Base-by-base conservation (phyloP, 768 basidiomycete species). In the Boletus reticulatus region DNA sequence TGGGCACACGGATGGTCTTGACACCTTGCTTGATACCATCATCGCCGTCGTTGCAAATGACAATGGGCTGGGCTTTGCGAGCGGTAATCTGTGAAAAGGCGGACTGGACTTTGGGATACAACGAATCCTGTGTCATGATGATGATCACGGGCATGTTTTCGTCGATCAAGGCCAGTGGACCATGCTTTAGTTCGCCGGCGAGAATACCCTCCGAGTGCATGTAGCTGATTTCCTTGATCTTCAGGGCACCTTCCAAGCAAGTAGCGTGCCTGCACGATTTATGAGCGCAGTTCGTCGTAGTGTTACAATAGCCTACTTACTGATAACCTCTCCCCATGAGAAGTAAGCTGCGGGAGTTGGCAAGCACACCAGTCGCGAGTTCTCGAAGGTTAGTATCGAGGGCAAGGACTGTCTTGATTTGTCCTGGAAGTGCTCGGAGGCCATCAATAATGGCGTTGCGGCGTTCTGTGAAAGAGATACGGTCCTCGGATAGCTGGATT, bases 201-300 rank as follows among this genome's bases (percentile, higher is more conserved):
- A 99, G 85, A 71, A 98, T 98, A 69, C 90, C 89, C 80, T 68
- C 65, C 16, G 67, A 67, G 48, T 71, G 72, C 69, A 77, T 73
- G 76, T 98, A 98, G 53, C 90, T 91, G 72, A 98, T 95, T 80
- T 98, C 97, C 78, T 99, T 99, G 78, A 99, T 98, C 81, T 99
- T 99, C 66, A 99, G 77, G 8, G 97, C 97, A 53, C 95, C 97
- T 73, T 99, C 97, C 45, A 99, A 80, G 74, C 96, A 98, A 8
- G 97, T 99, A 8, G 97, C 97, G 63, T 96, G 85, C 72, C 87
- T 88, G 36, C 1, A 53, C 13, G 1, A 36, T 12, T 22, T 6
- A 19, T 64, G 9, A 68, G 43, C 19, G 45, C 19, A 24, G 14
- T 16, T 17, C 24, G 8, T 31, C 4, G n/a, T 3, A 6, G 17